Percentiles rank a stretch among this genome's conserved stretches.
Evolutionary conservation across 495 filamentous ascomycete genomes (phyloP).

Genomic region (Corynascus novoguineensis): DNA sequence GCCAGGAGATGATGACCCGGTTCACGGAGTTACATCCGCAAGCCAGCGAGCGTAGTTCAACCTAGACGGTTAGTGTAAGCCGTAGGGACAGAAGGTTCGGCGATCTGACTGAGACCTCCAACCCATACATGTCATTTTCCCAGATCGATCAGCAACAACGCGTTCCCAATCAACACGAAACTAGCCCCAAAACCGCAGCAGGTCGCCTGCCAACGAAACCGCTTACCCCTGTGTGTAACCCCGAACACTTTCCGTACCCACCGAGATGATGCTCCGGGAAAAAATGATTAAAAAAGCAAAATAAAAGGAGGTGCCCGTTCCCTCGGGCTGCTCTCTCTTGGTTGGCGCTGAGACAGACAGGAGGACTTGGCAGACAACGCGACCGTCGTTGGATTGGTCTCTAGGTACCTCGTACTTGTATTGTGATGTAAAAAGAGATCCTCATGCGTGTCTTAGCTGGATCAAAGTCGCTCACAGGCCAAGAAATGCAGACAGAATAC

Average conservation of each 20-base stretch:
- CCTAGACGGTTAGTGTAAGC: neutral
- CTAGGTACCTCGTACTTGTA: too few relatives aligned
- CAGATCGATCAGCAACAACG: neutral
- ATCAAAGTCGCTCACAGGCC: too few relatives aligned
- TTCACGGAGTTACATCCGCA: constrained; percentile 1
- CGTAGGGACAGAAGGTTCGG: too few relatives aligned
- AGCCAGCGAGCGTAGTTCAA: neutral
- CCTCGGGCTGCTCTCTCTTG: too few relatives aligned
- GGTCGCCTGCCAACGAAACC: neutral
- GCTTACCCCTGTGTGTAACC: constrained; percentile 11
- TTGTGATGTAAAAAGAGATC: too few relatives aligned
- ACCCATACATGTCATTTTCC: neutral
- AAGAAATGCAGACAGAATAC: too few relatives aligned
- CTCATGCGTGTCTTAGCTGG: too few relatives aligned
- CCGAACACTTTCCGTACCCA: constrained; percentile 5
- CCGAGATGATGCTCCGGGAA: neutral
- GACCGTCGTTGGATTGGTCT: too few relatives aligned
- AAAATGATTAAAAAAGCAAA: too few relatives aligned
- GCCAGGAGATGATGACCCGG: neutral
- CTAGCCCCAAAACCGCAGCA: neutral
- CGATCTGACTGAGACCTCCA: constrained; percentile 6
- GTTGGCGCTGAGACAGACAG: too few relatives aligned
- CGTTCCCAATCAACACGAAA: neutral
- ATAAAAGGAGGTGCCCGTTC: too few relatives aligned
- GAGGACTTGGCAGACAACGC: too few relatives aligned